phyloP scores from a whole-genome alignment of 1,284 basidiomycete species.

The Coniophora puteana region DNA sequence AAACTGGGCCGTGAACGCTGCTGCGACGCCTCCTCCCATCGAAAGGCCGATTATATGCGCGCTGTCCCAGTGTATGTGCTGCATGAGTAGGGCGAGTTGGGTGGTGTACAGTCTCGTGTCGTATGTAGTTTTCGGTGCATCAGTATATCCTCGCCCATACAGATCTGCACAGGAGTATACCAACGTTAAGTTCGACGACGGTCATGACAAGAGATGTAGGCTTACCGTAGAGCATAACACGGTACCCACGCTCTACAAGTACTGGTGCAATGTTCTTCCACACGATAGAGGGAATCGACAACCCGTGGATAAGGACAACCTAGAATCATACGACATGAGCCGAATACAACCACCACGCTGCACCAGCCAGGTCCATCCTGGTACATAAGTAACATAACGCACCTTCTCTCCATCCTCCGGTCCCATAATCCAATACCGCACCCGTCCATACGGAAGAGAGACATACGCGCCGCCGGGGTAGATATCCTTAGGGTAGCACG shows the following conservation, averaged over 20 bases:
- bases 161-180: no score
- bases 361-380: no score
- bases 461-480: constrained; percentile 66
- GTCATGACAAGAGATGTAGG: background rate
- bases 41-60: constrained; percentile 65
- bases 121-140: constrained; percentile 66
- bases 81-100: constrained; percentile 78
- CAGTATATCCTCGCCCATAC: constrained; percentile 78
- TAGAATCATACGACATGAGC: constrained; percentile 23
- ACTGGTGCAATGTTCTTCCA: constrained; percentile 69
- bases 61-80: constrained; percentile 67
- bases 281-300: constrained; percentile 72
- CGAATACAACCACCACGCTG: no score
- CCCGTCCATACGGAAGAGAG: constrained; percentile 56
- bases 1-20: constrained; percentile 65
- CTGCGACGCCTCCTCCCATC: constrained; percentile 74
- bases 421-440: constrained; percentile 72
- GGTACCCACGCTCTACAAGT: constrained; percentile 61
- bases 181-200: constrained; percentile 7
- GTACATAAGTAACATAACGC: constrained; percentile 2
- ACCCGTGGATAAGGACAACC: constrained; percentile 74
- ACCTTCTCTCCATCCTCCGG: constrained; percentile 68
- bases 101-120: constrained; percentile 61
- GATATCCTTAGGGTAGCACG: constrained; percentile 67
- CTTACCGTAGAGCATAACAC: constrained; percentile 69